Evolutionary conservation across 352 stramenopile genomes (phyloP), one percentile per base, ranked within the genome.

Genomic region (Phytophthora cactorum): DNA sequence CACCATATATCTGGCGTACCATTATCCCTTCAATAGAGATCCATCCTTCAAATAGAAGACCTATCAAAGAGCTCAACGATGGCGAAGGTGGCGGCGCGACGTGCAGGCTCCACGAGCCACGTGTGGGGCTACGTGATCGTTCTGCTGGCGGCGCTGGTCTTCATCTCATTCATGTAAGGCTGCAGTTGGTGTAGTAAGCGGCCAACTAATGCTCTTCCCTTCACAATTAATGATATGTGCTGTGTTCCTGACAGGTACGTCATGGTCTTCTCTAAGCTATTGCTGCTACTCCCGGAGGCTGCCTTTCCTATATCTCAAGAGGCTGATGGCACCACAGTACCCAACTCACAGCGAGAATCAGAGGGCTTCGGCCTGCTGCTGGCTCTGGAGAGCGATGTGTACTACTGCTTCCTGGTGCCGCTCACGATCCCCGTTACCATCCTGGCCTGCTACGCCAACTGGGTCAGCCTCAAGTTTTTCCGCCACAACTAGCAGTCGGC

Each of bases 391-490:
- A 58, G 66, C 25, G 86, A 94, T 67, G 74, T 89, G 39, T 92
- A 92, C 75, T 94, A 93, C 70, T 91, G 84, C 59, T 95, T 88
- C 60, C 58, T 95, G 38, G 46, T 93, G 28, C 84, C 86, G 44
- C 79, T 92, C 25, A 95, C 86, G 56, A 88, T 95, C 50, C 84
- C 86, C 27, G 81, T 91, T 47, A 82, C 83, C 28, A 86, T 95
- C 53, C 68, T 95, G 50, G 80, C 83, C 34, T 92, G 83, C 74
- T 93, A 93, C 67, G 70, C 81, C 51, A 92, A 92, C 56, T 95
- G 86, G 86, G 84, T 92, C 63, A 90, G 86, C 64, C 81, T 92
- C 74, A 94, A 94, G 72, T 94, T 92, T 74, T 94, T 94, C 69
- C 84, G 84, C 17, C 84, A 94, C 68, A 94, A 92, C 39, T 92